These are phyloP conservation scores for Megacollybia marginata DNA, from an alignment of 768 basidiomycete genomes.

Conservation along the genomic window DNA sequence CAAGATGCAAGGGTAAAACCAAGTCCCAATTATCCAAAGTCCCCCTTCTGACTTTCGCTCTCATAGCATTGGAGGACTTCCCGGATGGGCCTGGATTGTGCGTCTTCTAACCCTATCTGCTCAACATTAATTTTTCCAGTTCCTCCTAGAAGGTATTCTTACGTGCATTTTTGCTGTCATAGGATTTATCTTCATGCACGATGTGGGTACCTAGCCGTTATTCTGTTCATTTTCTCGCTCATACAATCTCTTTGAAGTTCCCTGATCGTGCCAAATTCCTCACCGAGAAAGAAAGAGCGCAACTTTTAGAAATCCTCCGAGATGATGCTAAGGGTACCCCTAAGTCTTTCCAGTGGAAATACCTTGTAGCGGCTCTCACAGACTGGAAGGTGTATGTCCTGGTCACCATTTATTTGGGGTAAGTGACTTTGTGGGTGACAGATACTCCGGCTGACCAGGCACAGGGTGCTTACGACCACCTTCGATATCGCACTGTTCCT, in stretches of 20 bases:
- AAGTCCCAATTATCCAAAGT: conserved; percentile 5
- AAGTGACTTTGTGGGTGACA: not conserved
- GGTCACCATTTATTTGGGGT: conserved; percentile 21
- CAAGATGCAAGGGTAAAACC: conserved; percentile 22
- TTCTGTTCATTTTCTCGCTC: not conserved
- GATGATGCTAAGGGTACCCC: conserved; percentile 23
- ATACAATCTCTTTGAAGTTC: conserved; percentile 19
- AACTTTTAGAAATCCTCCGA: conserved; percentile 20
- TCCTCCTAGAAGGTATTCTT: conserved; percentile 22
- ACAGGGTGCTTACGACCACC: conserved; percentile 22
- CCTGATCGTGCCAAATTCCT: conserved; percentile 40
- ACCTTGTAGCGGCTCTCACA: conserved; percentile 23
- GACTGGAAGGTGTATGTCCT: conserved; percentile 22
- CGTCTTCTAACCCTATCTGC: conserved; percentile 5
- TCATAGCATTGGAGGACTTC: conserved; percentile 9
- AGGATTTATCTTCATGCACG: conserved; percentile 33
- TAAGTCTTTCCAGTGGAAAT: conserved; percentile 20
- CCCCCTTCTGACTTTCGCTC: not conserved
- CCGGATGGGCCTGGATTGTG: conserved; percentile 32
- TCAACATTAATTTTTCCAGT: conserved; percentile 10
- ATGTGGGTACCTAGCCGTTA: conserved; percentile 14
- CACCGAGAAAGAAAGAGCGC: conserved; percentile 25
- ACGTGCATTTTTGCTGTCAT: conserved; percentile 20
- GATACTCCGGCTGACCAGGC: no score
- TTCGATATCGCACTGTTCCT: conserved; percentile 21